phyloP scores from a whole-genome alignment of 176 grass and related monocot genomes.

The Carex myosuroides region DNA sequence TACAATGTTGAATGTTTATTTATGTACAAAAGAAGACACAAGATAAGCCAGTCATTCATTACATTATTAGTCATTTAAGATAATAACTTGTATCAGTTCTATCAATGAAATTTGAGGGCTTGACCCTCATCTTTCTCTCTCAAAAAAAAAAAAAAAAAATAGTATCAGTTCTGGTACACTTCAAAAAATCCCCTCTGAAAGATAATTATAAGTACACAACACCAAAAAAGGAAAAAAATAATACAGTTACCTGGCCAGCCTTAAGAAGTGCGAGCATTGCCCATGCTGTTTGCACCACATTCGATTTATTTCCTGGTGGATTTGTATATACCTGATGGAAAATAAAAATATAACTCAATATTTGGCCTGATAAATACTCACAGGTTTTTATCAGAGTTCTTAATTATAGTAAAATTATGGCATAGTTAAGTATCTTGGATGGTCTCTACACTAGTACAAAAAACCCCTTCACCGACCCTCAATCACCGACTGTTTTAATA shows the following conservation, averaged over 20 bases:
- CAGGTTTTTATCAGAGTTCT: background rate
- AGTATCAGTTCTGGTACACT: background rate
- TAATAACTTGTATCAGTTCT: background rate
- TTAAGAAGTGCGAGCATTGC: slow-evolving; percentile 63
- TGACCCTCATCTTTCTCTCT: too few relatives aligned
- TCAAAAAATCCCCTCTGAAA: background rate
- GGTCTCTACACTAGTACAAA: too few relatives aligned
- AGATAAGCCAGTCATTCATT: background rate
- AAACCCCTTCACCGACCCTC: too few relatives aligned
- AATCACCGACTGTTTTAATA: too few relatives aligned
- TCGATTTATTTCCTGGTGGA: slow-evolving; percentile 42
- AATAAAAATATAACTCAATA: background rate
- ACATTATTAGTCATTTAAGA: background rate
- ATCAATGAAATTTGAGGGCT: too few relatives aligned
- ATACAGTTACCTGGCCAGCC: slow-evolving; percentile 46
- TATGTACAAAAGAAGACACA: background rate
- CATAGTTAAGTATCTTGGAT: background rate
- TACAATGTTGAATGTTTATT: background rate
- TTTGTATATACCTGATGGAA: slow-evolving; percentile 39
- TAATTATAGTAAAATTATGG: background rate
- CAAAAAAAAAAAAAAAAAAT: too few relatives aligned
- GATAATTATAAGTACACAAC: background rate
- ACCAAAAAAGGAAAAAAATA: background rate
- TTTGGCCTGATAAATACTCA: background rate
- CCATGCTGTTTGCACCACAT: slow-evolving; percentile 66